Base-by-base conservation (phyloP, 305 asterid genomes). In the Ilex paraguariensis region DNA sequence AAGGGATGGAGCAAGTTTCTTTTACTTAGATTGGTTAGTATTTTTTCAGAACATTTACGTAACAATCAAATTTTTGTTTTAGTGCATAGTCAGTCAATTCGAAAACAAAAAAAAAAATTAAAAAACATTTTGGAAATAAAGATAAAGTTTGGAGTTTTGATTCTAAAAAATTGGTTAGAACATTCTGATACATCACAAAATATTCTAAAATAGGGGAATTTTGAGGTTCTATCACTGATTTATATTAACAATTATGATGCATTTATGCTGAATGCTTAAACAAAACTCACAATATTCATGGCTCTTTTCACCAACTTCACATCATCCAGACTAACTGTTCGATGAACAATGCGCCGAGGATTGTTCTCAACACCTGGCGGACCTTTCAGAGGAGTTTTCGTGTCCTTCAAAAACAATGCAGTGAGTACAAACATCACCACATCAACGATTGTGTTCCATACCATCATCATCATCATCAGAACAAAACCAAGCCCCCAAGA, bases 381-480 rank as follows among this genome's bases (percentile, higher is more conserved):
- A 32, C 59, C 65, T 45, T 60, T 65, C 28, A 78, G 62, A 13
- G 73, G 78, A 10, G 75, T 74, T 56, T 65, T 46, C 0, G 83
- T 74, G 30, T 78, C 83, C 59, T 71, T 71, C 55, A 78, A 57
- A 56, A 74, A 74, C 66, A 71, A 55, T 9, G 64, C 63, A n/a
- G 83, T 78, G 17, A 63, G 67, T 31, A 55, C 57, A 56, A 78
- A 78, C 66, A 68, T 15, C 10, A 60, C 49, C 7, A 74, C 33
- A 31, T 74, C 83, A 0, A 62, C 63, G 0, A 61, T 3, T 3
- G 78, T 74, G 49, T 74, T 62, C 68, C 68, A 45, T 13, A 68
- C 57, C 51, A 71, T 16, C 11, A 39, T 15, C 3, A 55, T 10
- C 11, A 67, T 31, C 14, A 31, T 51, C 79, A 76, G 66, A 0